These are phyloP conservation scores for Leishmania tarentolae DNA, from an alignment of 208 protist species.

Conservation along the genomic window DNA sequence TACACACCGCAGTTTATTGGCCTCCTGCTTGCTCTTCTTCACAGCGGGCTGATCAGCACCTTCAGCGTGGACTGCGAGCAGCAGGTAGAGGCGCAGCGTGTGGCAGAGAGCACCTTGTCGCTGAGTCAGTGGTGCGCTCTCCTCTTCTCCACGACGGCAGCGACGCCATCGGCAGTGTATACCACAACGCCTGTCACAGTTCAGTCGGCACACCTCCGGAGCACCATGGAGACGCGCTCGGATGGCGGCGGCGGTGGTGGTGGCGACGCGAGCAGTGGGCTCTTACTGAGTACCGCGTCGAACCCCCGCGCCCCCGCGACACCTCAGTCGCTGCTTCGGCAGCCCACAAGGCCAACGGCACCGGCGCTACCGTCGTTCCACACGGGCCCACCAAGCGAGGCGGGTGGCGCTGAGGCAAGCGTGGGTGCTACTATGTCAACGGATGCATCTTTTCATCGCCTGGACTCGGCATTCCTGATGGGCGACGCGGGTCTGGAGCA, in stretches of 20 bases:
- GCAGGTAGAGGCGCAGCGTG: constrained; percentile 33
- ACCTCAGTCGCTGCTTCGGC: not conserved
- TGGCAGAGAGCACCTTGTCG: constrained; percentile 43
- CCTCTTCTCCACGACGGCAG: constrained; percentile 34
- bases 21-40: constrained; percentile 62
- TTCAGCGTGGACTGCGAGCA: constrained; percentile 59
- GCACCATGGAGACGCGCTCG: not conserved
- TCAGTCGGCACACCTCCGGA: not conserved
- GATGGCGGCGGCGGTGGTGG: not conserved
- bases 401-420: not conserved
- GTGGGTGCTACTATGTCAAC: constrained; percentile 5
- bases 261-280: not conserved
- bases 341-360: not conserved
- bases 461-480: constrained; percentile 23
- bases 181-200: not conserved
- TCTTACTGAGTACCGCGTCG: too few species aligned
- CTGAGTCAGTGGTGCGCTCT: constrained; percentile 64
- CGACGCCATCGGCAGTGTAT: not conserved
- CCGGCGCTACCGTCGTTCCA: not conserved
- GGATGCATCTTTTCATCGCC: constrained; percentile 27
- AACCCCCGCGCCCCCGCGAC: not conserved
- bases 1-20: constrained; percentile 87
- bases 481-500: constrained; percentile 1
- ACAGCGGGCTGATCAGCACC: constrained; percentile 51
- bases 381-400: not conserved